phyloP scores from a whole-genome alignment of 2,329 filamentous ascomycete species.

The Alternaria gaisen region DNA sequence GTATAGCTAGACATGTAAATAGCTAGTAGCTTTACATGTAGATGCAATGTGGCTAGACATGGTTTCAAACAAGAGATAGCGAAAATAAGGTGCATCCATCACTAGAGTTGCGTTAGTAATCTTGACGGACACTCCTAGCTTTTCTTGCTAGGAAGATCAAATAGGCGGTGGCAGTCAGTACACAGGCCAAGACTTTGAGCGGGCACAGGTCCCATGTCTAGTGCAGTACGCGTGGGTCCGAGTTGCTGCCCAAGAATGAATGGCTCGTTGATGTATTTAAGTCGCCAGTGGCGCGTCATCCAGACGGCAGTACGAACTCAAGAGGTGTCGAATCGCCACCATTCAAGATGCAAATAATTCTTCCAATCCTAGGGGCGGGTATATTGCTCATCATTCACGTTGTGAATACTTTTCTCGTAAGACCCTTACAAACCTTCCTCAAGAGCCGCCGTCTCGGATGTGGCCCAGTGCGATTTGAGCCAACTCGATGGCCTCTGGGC shows the following conservation, averaged over 20 bases:
- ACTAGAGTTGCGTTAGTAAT: background rate
- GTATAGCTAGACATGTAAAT: background rate
- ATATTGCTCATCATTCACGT: background rate
- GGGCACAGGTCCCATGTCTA: background rate
- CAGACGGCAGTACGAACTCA: background rate
- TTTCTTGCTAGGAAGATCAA: background rate
- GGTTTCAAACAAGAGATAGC: background rate
- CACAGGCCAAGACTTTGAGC: background rate
- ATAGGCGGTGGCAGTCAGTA: background rate
- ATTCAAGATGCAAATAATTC: background rate
- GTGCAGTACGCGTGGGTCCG: constrained; percentile 2
- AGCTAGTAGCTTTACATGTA: background rate
- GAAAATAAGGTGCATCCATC: background rate
- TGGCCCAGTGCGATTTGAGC: constrained; percentile 3
- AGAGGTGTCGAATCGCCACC: too few species aligned
- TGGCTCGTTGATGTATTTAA: constrained; percentile 2
- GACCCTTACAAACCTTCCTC: background rate
- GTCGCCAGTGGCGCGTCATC: background rate
- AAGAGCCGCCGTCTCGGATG: constrained; percentile 8
- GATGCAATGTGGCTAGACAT: background rate
- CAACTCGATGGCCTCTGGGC: constrained; percentile 3
- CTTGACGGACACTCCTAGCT: background rate
- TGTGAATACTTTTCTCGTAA: background rate
- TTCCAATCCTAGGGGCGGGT: background rate
- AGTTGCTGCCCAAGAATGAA: background rate